Percentiles rank a stretch among this genome's conserved stretches.
phyloP scores from a whole-genome alignment of 768 basidiomycete species.

The Pulveroboletus sp. region DNA sequence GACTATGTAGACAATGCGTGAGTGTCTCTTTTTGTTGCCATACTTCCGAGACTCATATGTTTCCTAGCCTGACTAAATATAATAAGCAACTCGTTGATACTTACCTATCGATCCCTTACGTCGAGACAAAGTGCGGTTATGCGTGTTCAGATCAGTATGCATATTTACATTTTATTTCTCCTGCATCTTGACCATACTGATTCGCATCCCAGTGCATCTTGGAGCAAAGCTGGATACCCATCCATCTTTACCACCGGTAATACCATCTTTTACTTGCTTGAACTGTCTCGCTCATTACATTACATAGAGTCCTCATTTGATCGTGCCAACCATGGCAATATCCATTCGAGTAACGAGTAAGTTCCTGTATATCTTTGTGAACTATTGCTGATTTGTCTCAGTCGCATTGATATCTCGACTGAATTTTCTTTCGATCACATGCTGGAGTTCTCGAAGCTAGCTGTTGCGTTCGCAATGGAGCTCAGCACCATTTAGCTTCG shows the following conservation, averaged over 20 bases:
- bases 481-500: slow-evolving; percentile 44
- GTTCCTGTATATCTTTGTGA: slow-evolving; percentile 42
- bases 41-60: slow-evolving; percentile 3
- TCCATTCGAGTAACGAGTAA: slow-evolving; percentile 80
- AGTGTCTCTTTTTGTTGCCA: slow-evolving; percentile 27
- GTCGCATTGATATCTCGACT: slow-evolving; percentile 78
- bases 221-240: slow-evolving; percentile 83
- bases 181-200: slow-evolving; percentile 22
- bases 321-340: slow-evolving; percentile 71
- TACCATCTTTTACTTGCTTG: neutral
- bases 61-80: slow-evolving; percentile 68
- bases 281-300: neutral
- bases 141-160: slow-evolving; percentile 91
- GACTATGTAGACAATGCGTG: slow-evolving; percentile 74
- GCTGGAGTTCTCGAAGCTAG: slow-evolving; percentile 84
- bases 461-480: slow-evolving; percentile 76
- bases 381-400: slow-evolving; percentile 32
- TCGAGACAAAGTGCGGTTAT: slow-evolving; percentile 87
- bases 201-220: slow-evolving; percentile 56
- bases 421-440: slow-evolving; percentile 93
- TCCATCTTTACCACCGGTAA: slow-evolving; percentile 75
- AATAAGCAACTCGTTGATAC: slow-evolving; percentile 70
- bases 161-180: slow-evolving; percentile 19
- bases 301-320: slow-evolving; percentile 64
- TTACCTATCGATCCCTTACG: slow-evolving; percentile 82